Conservation (phyloP, 1,139 yeast genomes). For the Torulaspora pretoriensis region DNA sequence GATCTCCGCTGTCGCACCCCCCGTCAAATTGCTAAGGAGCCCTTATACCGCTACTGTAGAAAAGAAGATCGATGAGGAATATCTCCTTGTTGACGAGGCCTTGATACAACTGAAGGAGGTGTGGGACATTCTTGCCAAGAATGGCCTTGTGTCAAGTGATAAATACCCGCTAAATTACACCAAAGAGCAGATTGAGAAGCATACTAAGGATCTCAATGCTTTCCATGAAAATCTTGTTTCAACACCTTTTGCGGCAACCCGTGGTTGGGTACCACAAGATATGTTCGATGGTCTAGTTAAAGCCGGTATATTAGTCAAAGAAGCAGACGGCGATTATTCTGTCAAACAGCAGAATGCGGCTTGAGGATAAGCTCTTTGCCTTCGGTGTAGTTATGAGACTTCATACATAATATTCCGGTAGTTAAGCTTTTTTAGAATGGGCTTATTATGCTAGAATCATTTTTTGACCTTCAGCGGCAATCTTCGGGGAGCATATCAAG, state of each 20-base stretch:
- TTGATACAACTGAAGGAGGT: conserved; percentile 69
- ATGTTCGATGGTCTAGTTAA: conserved; percentile 68
- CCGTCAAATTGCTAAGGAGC: conserved; percentile 60
- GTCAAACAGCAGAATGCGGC: conserved; percentile 14
- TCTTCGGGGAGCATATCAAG: background rate
- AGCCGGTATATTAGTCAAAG: conserved; percentile 57
- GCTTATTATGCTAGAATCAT: background rate
- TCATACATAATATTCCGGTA: background rate
- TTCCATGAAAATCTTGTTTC: conserved; percentile 65
- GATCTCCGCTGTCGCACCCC: conserved; percentile 76
- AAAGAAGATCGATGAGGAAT: conserved; percentile 58
- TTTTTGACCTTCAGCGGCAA: background rate
- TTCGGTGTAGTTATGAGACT: background rate
- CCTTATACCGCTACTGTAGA: conserved; percentile 66
- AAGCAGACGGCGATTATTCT: conserved; percentile 45
- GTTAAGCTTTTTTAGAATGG: background rate
- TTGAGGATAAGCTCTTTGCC: background rate
- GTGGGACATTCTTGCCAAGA: conserved; percentile 68
- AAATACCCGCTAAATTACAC: conserved; percentile 60
- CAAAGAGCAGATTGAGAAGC: conserved; percentile 50
- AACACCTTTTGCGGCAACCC: conserved; percentile 83
- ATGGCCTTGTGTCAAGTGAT: conserved; percentile 45
- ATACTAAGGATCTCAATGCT: conserved; percentile 54
- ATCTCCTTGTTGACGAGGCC: conserved; percentile 60
- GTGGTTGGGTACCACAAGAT: conserved; percentile 95